A percentile compares a stretch with the other conserved stretches of the same genome.
These are phyloP conservation scores for Toxicodendron radicans DNA, from an alignment of 345 rosid species.

Conservation along the genomic window DNA sequence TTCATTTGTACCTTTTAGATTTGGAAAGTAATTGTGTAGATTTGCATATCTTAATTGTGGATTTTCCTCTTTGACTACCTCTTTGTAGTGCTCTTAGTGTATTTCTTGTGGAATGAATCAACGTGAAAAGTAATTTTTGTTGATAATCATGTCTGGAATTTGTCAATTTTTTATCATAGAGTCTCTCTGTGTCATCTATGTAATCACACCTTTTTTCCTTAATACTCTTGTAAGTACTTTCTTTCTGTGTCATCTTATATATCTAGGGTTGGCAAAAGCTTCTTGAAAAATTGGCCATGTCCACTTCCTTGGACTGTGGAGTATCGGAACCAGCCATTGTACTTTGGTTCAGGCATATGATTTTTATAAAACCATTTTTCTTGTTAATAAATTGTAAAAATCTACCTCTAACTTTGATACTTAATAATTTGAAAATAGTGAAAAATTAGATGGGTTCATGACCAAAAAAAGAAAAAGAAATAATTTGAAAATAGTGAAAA, in stretches of 20 bases:
- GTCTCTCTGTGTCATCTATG: neutral
- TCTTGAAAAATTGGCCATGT: slow-evolving; percentile 14
- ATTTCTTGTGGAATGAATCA: neutral
- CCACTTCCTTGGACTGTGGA: neutral
- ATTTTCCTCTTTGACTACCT: neutral
- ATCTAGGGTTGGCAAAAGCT: slow-evolving; percentile 17
- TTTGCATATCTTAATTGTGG: neutral
- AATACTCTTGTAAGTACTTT: neutral
- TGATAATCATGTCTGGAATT: neutral
- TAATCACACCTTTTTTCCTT: neutral
- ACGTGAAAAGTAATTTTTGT: neutral
- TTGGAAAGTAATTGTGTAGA: slow-evolving; percentile 12
- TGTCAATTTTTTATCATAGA: neutral
- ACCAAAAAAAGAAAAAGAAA: neutral
- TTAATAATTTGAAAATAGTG: neutral
- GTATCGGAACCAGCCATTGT: neutral
- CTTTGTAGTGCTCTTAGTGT: neutral
- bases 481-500: too few relatives aligned
- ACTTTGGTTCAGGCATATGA: neutral
- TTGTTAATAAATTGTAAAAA: neutral
- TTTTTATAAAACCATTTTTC: neutral
- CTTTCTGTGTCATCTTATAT: neutral
- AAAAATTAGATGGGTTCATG: neutral
- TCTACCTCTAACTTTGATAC: neutral
- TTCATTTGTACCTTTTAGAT: slow-evolving; percentile 21